Percentiles rank a stretch among this genome's conserved stretches.
These are phyloP conservation scores for Lactarius evosmus DNA, from an alignment of 768 basidiomycete species.

Conservation along the genomic window DNA sequence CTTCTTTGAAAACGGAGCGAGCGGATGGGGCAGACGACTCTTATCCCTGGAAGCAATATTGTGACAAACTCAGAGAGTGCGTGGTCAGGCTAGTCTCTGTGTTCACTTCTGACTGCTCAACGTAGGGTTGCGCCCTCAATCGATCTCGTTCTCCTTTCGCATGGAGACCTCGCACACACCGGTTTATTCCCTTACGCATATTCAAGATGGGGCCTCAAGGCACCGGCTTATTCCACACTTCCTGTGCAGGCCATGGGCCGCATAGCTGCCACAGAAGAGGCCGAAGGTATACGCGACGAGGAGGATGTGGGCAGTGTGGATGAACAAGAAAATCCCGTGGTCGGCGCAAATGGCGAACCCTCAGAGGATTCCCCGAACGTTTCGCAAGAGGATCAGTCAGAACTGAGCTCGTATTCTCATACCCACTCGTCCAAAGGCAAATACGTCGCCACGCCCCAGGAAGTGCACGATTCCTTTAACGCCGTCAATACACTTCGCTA, in stretches of 20 bases:
- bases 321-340: background rate
- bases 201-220: conserved; percentile 80
- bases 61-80: conserved; percentile 62
- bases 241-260: conserved; percentile 96
- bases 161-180: conserved; percentile 85
- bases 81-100: conserved; percentile 31
- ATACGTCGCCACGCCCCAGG: conserved; percentile 72
- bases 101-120: background rate
- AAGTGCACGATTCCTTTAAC: conserved; percentile 92
- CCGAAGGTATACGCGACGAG: conserved; percentile 75
- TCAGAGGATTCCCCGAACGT: conserved; percentile 32
- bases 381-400: conserved; percentile 33
- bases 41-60: conserved; percentile 63
- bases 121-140: conserved; percentile 72
- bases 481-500: conserved; percentile 89
- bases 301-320: conserved; percentile 47
- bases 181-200: conserved; percentile 94
- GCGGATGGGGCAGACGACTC: conserved; percentile 35
- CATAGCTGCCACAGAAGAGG: conserved; percentile 86
- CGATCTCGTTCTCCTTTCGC: conserved; percentile 90
- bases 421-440: conserved; percentile 40
- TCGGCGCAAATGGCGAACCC: conserved; percentile 25
- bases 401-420: conserved; percentile 28
- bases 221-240: conserved; percentile 90
- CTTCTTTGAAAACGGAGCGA: conserved; percentile 29